Evolutionary conservation across 306 rosid species (phyloP), one percentile per base, ranked within the genome.

Genomic region (Cicer pinnatifidum): DNA sequence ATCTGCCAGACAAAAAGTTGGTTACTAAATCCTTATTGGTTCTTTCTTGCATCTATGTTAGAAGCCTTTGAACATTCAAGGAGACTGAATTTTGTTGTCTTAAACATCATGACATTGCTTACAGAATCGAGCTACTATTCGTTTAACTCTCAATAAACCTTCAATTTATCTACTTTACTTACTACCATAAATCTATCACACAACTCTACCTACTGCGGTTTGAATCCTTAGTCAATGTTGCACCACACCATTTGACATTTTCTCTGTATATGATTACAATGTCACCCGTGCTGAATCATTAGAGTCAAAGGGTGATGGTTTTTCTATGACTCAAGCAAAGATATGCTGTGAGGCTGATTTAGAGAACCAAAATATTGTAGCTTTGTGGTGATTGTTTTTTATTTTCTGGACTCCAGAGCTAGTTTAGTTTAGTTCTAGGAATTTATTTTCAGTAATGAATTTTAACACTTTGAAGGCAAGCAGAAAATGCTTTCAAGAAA

Each of bases 11-110:
- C 46, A 17, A 57, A 57, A 10, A 2, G 7, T 19, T 54, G 63
- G 1, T 23, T 57, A 5, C 39, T 57, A 57, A 23, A 57, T 57
- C 63, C 40, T 5, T 57, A 23, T 10, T 57, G 15, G 15, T 59
- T 59, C 17, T 58, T 33, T 54, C 19, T 61, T 8, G 0, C 11
- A n/a, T 35, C 20, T 37, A 37, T 12, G 44, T n/a, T 35, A n/a
- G 46, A 61, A 37, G 67, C 28, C 67, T 59, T 58, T 58, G 17
- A 58, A 33, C 44, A 59, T 59, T 23, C 44, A 59, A 28, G 16
- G 43, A 58, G 13, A 7, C 65, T 59, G 43, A 28, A 7, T 11
- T 23, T 23, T 58, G 35, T 53, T 16, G 23, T 53, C 60, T 15
- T 53, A 17, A 53, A 53, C 60, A 8, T 53, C 60, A 17, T 53